Evolutionary conservation across 352 stramenopile genomes (phyloP), one percentile per base, ranked within the genome.

Genomic region (Pythium sp.): DNA sequence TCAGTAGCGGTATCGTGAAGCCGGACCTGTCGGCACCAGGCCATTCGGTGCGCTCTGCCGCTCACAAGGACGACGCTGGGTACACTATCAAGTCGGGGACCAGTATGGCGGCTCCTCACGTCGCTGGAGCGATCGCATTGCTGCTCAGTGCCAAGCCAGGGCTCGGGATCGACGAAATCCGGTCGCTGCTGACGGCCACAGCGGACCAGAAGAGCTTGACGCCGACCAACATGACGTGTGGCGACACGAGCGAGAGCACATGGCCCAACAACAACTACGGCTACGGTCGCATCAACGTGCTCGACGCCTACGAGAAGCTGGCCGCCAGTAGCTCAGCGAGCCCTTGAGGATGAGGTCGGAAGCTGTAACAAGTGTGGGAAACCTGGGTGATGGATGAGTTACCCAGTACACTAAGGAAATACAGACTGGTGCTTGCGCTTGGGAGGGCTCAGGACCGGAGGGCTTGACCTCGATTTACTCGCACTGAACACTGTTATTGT

Each of bases 41-140:
- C 0, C 67, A 74, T 26, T 63, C 57, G 36, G 73, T 87, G 11
- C 69, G 71, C 43, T 86, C 79, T 18, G 76, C 79, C 2, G 79
- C 73, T 61, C 74, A 75, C 57, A 69, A 69, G 8, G 69, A 70
- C 66, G 70, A 85, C 58, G 49, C 64, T 5, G 67, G 69, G 53
- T 90, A 86, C 55, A 7, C 47, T 18, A 64, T 70, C n/a, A 61
- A 76, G n/a, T 87, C 81, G 3, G 81, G 81, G 3, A 87, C 81
- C 64, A 86, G 76, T 41, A 88, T 90, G 81, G 79, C 81, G 41
- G 60, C 76, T 0, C 81, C 80, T 26, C 78, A 88, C 32, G 60
- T 89, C 2, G 69, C 72, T 0, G 81, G 81, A 14, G 79, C 78
- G 14, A 82, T 87, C 5, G 82, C 82, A 18, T 65, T 91, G 58